phyloP scores from a whole-genome alignment of 2,329 filamentous ascomycete genomes.

The Achaetomium macrosporum region DNA sequence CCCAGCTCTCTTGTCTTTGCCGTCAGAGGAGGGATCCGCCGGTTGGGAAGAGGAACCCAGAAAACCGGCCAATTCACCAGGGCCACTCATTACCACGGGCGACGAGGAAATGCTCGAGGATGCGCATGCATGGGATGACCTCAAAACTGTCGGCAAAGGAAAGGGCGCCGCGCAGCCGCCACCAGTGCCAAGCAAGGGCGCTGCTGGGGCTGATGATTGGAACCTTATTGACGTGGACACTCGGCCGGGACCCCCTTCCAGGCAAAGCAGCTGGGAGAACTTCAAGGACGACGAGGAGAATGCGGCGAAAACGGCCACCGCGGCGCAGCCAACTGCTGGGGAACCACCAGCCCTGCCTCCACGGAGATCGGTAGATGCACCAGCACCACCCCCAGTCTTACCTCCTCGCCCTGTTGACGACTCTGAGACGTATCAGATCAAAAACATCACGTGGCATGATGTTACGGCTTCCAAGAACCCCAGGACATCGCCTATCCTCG shows the following conservation, averaged over 20 bases:
- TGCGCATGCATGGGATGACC: slow-evolving; percentile 46
- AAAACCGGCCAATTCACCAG: slow-evolving; percentile 22
- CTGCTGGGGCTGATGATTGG: slow-evolving; percentile 38
- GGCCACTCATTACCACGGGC: slow-evolving; percentile 23
- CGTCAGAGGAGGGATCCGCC: slow-evolving; percentile 35
- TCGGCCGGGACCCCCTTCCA: slow-evolving; percentile 29
- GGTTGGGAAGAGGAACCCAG: slow-evolving; percentile 37
- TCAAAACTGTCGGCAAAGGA: slow-evolving; percentile 36
- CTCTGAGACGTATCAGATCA: slow-evolving; percentile 83
- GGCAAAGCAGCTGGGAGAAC: slow-evolving; percentile 36
- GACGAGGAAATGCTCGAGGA: slow-evolving; percentile 36
- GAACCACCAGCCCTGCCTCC: slow-evolving; percentile 16
- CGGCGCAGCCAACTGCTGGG: slow-evolving; percentile 5
- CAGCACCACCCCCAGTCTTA: slow-evolving; percentile 19
- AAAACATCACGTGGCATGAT: slow-evolving; percentile 84
- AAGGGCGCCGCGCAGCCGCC: slow-evolving; percentile 33
- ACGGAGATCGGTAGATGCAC: slow-evolving; percentile 11
- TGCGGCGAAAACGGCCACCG: slow-evolving; percentile 15
- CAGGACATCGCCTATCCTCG: slow-evolving; percentile 76
- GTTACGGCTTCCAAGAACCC: slow-evolving; percentile 52
- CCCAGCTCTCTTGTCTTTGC: slow-evolving; percentile 33
- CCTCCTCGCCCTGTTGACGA: slow-evolving; percentile 41
- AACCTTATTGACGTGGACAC: slow-evolving; percentile 45
- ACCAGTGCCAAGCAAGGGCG: slow-evolving; percentile 13
- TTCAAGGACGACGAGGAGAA: slow-evolving; percentile 29